Conservation (phyloP, 306 rosid genomes). For the Dalbergia cultrata region DNA sequence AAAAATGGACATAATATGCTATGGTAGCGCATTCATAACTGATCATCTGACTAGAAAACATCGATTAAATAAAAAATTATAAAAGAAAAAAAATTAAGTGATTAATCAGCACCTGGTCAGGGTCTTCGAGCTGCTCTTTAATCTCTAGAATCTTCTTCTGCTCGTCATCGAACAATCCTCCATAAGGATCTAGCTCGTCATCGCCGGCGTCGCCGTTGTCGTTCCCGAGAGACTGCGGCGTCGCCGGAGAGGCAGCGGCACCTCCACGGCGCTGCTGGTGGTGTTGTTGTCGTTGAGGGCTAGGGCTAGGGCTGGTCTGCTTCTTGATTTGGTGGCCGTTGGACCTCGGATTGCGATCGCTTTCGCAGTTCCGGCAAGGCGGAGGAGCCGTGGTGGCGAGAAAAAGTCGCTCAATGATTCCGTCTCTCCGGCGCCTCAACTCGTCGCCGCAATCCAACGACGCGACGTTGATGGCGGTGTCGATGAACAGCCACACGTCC, state of each 20-base stretch:
- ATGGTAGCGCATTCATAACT: background rate
- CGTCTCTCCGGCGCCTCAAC: conserved; percentile 78
- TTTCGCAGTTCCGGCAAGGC: conserved; percentile 63
- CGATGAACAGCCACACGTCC: conserved; percentile 88
- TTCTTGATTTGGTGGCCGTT: conserved; percentile 47
- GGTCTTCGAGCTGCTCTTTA: conserved; percentile 85
- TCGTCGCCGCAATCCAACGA: conserved; percentile 67
- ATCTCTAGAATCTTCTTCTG: conserved; percentile 87
- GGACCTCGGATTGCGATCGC: background rate
- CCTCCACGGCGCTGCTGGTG: conserved; percentile 8
- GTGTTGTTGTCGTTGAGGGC: conserved; percentile 37
- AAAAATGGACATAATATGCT: background rate
- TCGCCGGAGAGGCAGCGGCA: conserved; percentile 60
- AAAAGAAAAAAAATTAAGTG: background rate
- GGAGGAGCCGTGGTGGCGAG: conserved; percentile 51
- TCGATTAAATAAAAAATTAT: background rate
- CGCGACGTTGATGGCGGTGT: conserved; percentile 87
- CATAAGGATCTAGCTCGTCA: conserved; percentile 68
- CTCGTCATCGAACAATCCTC: conserved; percentile 82
- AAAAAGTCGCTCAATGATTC: conserved; percentile 80
- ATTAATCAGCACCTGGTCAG: conserved; percentile 64
- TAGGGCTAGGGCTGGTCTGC: conserved; percentile 43
- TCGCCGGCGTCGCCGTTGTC: conserved; percentile 46
- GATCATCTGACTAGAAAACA: background rate
- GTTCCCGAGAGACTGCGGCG: conserved; percentile 68